Conservation (phyloP, 148 eudicot genomes). For the Diospyros lotus region DNA sequence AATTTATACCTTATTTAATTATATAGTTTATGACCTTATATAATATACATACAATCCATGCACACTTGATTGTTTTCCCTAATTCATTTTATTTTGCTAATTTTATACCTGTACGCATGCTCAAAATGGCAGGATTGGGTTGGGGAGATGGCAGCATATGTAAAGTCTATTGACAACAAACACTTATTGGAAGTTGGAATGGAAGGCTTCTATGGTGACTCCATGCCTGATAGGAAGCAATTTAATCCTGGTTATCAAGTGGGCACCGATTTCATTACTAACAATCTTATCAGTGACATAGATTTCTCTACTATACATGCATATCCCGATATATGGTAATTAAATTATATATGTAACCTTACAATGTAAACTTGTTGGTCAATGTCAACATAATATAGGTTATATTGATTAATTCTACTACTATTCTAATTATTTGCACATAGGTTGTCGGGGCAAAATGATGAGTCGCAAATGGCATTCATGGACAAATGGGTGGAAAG, state of each 20-base stretch:
- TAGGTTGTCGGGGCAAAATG: too few relatives aligned
- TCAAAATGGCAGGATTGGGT: slow-evolving; percentile 18
- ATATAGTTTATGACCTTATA: neutral
- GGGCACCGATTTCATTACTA: slow-evolving; percentile 35
- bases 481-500: too few relatives aligned
- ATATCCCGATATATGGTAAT: slow-evolving; percentile 31
- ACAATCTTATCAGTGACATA: slow-evolving; percentile 22
- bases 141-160: slow-evolving; percentile 13
- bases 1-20: neutral
- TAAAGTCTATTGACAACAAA: slow-evolving; percentile 21
- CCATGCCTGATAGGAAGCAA: slow-evolving; percentile 31
- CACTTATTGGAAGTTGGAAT: slow-evolving; percentile 33
- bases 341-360: neutral
- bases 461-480: too few relatives aligned
- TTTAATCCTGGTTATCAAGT: slow-evolving; percentile 32
- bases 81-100: neutral
- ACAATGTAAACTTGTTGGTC: too few relatives aligned
- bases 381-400: too few relatives aligned
- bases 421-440: too few relatives aligned
- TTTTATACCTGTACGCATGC: too few relatives aligned
- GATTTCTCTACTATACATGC: slow-evolving; percentile 37
- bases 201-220: slow-evolving; percentile 46
- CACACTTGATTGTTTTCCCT: too few relatives aligned
- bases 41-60: too few relatives aligned
- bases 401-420: too few relatives aligned